phyloP scores from a whole-genome alignment of 2,329 filamentous ascomycete genomes.

The Diaporthe citriasiana region DNA sequence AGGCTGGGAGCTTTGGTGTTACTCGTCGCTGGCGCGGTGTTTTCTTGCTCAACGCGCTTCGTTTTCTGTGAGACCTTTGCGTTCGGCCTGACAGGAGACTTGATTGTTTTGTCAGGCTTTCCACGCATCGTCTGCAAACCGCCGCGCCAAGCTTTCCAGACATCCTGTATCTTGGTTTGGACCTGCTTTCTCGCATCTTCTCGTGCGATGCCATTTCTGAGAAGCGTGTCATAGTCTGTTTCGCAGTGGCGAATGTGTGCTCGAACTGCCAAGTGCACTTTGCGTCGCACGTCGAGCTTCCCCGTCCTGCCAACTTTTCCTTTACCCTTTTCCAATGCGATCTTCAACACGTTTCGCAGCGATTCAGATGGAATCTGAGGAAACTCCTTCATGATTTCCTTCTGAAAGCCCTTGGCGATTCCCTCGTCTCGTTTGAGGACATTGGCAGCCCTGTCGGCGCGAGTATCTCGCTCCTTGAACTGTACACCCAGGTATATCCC shows the following conservation, averaged over 20 bases:
- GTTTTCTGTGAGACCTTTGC: no score
- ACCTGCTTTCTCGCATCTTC: conserved; percentile 45
- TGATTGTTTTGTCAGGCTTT: background rate
- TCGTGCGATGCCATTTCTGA: conserved; percentile 45
- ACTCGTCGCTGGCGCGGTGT: background rate
- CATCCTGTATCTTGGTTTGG: conserved; percentile 41
- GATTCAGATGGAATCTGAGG: conserved; percentile 55
- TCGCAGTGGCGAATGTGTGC: conserved; percentile 64
- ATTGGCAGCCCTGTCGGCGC: conserved; percentile 49
- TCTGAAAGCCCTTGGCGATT: conserved; percentile 51
- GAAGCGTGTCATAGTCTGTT: conserved; percentile 61
- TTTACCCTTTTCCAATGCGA: conserved; percentile 60
- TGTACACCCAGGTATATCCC: conserved; percentile 50
- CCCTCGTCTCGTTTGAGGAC: conserved; percentile 53
- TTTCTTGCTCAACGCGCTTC: background rate
- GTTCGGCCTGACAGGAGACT: no score
- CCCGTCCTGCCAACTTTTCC: conserved; percentile 62
- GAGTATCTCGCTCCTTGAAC: conserved; percentile 50
- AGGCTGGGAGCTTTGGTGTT: background rate
- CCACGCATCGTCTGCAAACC: background rate
- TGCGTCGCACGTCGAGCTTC: conserved; percentile 54
- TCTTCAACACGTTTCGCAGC: conserved; percentile 53
- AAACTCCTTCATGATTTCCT: conserved; percentile 55
- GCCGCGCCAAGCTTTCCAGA: conserved; percentile 45
- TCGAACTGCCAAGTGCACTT: conserved; percentile 60